Evolutionary conservation across 2,329 filamentous ascomycete genomes (phyloP).

Genomic region (Pyricularia pennisetigena): DNA sequence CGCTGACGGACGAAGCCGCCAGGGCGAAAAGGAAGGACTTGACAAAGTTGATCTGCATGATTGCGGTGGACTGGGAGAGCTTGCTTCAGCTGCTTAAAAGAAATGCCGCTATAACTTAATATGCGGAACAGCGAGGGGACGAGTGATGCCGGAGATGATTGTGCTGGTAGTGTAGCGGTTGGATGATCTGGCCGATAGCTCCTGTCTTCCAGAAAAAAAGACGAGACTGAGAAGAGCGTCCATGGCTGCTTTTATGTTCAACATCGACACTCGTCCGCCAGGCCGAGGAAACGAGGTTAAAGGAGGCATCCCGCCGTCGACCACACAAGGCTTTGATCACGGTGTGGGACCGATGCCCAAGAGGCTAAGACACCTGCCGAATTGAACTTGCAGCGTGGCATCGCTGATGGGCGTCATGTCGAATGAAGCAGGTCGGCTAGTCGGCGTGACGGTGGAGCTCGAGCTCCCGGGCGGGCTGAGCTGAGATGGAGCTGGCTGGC

Average conservation of each 20-base stretch:
- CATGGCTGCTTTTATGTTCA: neutral
- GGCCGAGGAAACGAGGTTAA: neutral
- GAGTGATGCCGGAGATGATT: neutral
- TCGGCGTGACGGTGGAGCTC: neutral
- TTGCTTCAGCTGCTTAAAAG: neutral
- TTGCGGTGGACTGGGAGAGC: neutral
- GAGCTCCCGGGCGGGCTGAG: no score
- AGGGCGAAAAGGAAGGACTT: slow-evolving; percentile 2
- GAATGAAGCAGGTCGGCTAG: neutral
- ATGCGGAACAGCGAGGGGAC: neutral
- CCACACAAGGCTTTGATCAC: neutral
- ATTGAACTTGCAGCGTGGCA: neutral
- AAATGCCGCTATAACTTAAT: neutral
- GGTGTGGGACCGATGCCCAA: neutral
- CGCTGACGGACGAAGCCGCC: neutral
- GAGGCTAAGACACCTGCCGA: neutral
- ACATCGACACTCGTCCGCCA: neutral
- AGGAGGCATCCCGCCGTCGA: neutral
- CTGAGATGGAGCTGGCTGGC: neutral
- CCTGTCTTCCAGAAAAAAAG: neutral
- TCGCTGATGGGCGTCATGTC: neutral
- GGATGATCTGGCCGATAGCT: neutral
- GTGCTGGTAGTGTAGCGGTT: neutral
- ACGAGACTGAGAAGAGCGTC: neutral
- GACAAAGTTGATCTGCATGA: neutral